Base-by-base conservation (phyloP, 257 asterid genomes). In the Solanum okadae region DNA sequence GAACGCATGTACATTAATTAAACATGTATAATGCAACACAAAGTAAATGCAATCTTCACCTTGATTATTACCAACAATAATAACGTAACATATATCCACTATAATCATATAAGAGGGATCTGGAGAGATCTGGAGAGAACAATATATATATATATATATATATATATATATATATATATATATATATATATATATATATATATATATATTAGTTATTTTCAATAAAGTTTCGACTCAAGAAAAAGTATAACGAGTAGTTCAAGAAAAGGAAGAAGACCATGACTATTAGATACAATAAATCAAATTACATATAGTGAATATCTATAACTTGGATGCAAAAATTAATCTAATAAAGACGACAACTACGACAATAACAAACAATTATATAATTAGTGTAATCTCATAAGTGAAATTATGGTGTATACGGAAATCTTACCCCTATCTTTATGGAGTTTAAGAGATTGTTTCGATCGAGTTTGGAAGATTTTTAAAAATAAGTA, bases 311-410 rank as follows among this genome's bases (percentile, higher is more conserved):
- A 72, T 6, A 2, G 27, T 72, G 5, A 72, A 23, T 31, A 9
- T 33, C 0, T 38, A 56, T 2, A 15, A 71, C 4, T 15, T 70
- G 8, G 23, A 31, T 7, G 16, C 71, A 25, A 65, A 68, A 27
- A 67, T 13, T 12, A 67, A 65, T 1, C 33, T 65, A 65, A n/a
- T 65, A 65, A 52, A 18, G n/a, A 52, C 10, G 0, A 6, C 4
- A 52, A n/a, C 11, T 20, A 0, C 2, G 1, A 56, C 29, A n/a
- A n/a, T 1, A 3, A 27, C 10, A n/a, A n/a, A 27, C 0, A 27
- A 14, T 8, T 31, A 71, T 35, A 3, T 31, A 13, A 3, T 5
- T 18, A n/a, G 0, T 31, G 6, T 70, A 70, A 29, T 65, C 0
- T 11, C 33, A n/a, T 11, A n/a, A 65, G 33, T 65, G 10, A 52